Conservation (phyloP, 1,139 yeast species). For the Scheffersomyces illinoinensis region DNA sequence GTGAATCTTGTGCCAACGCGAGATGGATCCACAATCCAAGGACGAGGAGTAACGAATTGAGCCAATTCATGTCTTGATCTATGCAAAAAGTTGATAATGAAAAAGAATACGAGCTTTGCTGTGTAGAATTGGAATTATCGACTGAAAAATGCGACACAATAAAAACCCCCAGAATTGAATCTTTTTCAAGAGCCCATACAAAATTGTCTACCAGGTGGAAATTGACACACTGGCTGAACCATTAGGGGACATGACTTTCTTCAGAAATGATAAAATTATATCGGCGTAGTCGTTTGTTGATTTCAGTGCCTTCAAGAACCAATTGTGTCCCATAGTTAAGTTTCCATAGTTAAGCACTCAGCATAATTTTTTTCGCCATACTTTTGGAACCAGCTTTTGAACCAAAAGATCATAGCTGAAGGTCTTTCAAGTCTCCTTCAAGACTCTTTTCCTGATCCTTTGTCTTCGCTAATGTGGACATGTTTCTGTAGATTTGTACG, state of each 20-base stretch:
- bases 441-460: not conserved
- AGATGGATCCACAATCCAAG: not conserved
- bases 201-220: no score
- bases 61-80: not conserved
- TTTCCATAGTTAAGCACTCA: not conserved
- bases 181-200: no score
- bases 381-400: not conserved
- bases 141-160: not conserved
- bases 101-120: not conserved
- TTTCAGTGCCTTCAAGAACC: no score
- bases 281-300: no score
- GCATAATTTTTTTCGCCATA: not conserved
- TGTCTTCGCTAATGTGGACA: not conserved
- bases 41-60: not conserved
- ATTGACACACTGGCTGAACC: no score
- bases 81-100: not conserved
- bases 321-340: no score
- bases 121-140: not conserved
- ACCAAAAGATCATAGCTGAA: no score
- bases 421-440: no score
- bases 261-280: no score
- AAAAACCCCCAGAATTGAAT: not conserved
- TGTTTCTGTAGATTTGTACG: not conserved
- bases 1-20: not conserved
- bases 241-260: no score